phyloP scores from a whole-genome alignment of 805 yeast species.

The Zygosaccharomyces gambellarensis region DNA sequence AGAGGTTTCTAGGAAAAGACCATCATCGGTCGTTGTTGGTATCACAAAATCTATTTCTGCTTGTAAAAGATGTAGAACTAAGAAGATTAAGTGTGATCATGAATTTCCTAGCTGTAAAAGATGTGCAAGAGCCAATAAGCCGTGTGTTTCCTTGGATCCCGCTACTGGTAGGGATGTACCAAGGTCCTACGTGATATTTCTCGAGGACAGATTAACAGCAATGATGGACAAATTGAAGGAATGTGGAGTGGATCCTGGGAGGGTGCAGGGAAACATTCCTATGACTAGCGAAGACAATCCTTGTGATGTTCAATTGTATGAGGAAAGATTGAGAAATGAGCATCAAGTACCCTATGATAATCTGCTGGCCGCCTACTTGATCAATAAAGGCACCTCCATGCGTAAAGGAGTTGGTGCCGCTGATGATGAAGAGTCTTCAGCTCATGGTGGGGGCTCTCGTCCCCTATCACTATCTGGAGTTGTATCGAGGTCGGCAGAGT shows the following conservation, averaged over 20 bases:
- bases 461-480: not conserved
- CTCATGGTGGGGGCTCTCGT: not conserved
- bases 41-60: slow-evolving; percentile 71
- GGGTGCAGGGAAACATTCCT: slow-evolving; percentile 27
- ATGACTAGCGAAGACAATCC: slow-evolving; percentile 28
- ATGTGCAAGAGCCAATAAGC: slow-evolving; percentile 56
- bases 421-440: not conserved
- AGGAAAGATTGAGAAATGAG: slow-evolving; percentile 18
- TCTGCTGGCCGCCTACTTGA: slow-evolving; percentile 25
- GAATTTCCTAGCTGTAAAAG: slow-evolving; percentile 51
- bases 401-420: slow-evolving; percentile 13
- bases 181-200: slow-evolving; percentile 64
- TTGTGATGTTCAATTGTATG: slow-evolving; percentile 20
- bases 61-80: slow-evolving; percentile 75
- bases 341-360: slow-evolving; percentile 23
- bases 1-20: slow-evolving; percentile 10
- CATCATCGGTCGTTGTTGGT: slow-evolving; percentile 32
- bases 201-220: slow-evolving; percentile 60
- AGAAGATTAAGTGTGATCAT: slow-evolving; percentile 60
- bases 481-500: slow-evolving; percentile 14
- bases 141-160: slow-evolving; percentile 81
- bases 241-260: slow-evolving; percentile 38
- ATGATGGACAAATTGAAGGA: slow-evolving; percentile 48
- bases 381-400: slow-evolving; percentile 25
- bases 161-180: slow-evolving; percentile 86